Evolutionary conservation across 225 moss, liverwort and hornwort species (phyloP).

Genomic region (Neckera pumila): DNA sequence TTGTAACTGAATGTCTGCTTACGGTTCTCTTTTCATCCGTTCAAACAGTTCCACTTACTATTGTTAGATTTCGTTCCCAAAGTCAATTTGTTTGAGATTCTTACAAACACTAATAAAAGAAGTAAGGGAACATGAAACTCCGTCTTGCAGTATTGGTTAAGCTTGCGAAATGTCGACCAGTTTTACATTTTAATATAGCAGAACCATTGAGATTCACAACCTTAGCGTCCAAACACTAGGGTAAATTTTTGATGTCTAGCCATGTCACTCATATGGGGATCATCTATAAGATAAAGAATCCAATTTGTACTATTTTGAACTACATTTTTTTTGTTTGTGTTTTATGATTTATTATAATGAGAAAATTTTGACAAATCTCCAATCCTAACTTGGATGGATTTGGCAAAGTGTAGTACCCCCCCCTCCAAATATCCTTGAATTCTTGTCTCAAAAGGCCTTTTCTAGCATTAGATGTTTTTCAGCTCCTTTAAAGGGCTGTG

Average conservation of each 20-base stretch:
- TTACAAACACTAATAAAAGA: neutral
- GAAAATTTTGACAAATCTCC: fast-evolving
- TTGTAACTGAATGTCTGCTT: neutral
- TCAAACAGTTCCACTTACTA: neutral
- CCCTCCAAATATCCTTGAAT: neutral
- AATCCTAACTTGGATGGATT: neutral
- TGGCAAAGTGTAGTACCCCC: neutral
- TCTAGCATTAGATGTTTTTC: too few species aligned
- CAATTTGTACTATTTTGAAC: neutral
- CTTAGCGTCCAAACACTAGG: too few species aligned
- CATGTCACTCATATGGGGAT: too few species aligned
- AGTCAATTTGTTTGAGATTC: neutral
- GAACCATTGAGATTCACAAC: neutral
- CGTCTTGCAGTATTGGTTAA: neutral
- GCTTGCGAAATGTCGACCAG: neutral
- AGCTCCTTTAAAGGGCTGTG: too few species aligned
- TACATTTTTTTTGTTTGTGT: neutral
- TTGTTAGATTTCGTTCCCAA: neutral
- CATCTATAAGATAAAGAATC: neutral
- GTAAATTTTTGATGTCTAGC: too few species aligned
- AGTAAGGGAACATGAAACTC: neutral
- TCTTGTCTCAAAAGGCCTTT: neutral
- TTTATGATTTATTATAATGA: neutral
- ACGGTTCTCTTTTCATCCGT: neutral
- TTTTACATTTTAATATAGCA: neutral